Evolutionary conservation across 192 early-diverging fungal species (phyloP).

Genomic region (Kickxella alabastrina): DNA sequence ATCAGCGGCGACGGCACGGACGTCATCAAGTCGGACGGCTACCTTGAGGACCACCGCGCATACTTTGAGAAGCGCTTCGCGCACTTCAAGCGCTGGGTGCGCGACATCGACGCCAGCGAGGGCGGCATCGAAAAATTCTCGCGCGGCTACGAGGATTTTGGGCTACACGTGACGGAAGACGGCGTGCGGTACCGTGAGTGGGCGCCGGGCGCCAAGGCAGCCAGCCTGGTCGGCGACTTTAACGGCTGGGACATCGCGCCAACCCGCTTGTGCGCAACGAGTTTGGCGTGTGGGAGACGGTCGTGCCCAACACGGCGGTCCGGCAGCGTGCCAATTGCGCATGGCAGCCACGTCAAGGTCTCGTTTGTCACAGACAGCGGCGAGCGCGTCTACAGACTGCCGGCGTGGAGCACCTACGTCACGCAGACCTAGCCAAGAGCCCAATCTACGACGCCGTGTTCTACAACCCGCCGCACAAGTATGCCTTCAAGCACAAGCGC

Average conservation of each 20-base stretch:
- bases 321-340: slow-evolving; percentile 69
- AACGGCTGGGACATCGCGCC: slow-evolving; percentile 80
- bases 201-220: slow-evolving; percentile 79
- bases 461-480: slow-evolving; percentile 83
- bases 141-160: slow-evolving; percentile 74
- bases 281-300: slow-evolving; percentile 81
- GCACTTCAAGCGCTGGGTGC: slow-evolving; percentile 65
- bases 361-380: slow-evolving; percentile 69
- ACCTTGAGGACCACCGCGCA: slow-evolving; percentile 66
- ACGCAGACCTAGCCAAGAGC: slow-evolving; percentile 78
- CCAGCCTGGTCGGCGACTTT: slow-evolving; percentile 89
- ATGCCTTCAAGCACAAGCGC: slow-evolving; percentile 72
- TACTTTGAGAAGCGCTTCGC: slow-evolving; percentile 58
- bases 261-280: slow-evolving; percentile 76
- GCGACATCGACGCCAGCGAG: slow-evolving; percentile 63
- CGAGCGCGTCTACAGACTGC: slow-evolving; percentile 81
- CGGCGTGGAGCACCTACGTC: slow-evolving; percentile 82
- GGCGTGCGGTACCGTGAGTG: slow-evolving; percentile 88
- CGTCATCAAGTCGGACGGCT: slow-evolving; percentile 72
- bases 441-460: slow-evolving; percentile 89
- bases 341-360: slow-evolving; percentile 87
- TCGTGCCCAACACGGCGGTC: slow-evolving; percentile 60
- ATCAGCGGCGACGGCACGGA: slow-evolving; percentile 59
- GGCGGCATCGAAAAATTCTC: slow-evolving; percentile 85
- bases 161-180: slow-evolving; percentile 68